A percentile compares a stretch with the other conserved stretches of the same genome.
Conservation (phyloP, 2,329 filamentous ascomycete species). For the Penicillium vulpinum region DNA sequence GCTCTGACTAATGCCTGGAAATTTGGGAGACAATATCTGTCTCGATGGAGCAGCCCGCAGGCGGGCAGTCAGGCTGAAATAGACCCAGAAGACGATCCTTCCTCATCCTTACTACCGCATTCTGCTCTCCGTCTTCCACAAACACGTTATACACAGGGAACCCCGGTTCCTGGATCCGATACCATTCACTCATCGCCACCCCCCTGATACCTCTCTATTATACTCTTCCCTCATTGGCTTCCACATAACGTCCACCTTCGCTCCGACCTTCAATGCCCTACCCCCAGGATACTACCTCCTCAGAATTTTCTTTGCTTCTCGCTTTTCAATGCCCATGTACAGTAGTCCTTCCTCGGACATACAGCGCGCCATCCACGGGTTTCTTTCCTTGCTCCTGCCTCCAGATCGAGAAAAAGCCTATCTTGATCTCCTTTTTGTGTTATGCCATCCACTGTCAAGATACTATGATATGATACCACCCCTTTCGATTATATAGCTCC, state of each 20-base stretch:
- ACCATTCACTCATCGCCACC: conserved; percentile 5
- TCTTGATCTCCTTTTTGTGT: background rate
- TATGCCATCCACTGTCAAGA: conserved; percentile 1
- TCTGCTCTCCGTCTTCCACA: conserved; percentile 4
- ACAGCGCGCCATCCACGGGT: background rate
- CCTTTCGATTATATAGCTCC: conserved; percentile 3
- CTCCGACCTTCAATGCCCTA: background rate
- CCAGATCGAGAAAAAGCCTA: background rate
- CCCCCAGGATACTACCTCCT: background rate
- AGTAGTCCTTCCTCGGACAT: conserved; percentile 8
- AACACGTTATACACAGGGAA: background rate
- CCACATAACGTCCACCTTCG: background rate
- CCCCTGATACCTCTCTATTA: background rate
- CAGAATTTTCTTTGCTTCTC: background rate
- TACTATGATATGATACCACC: conserved; percentile 18
- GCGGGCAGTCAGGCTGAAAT: conserved; percentile 12
- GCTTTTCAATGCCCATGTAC: conserved; percentile 11
- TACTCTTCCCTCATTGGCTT: background rate
- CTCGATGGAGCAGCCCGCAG: conserved; percentile 26
- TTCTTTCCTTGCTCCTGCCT: background rate
- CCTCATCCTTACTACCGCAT: conserved; percentile 18
- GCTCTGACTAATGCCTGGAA: conserved; percentile 27
- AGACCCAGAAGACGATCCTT: conserved; percentile 7
- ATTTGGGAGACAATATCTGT: conserved; percentile 25
- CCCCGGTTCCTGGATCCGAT: background rate